These are phyloP conservation scores for Phytophthora palmivora DNA, from an alignment of 352 stramenopile genomes.

Conservation along the genomic window DNA sequence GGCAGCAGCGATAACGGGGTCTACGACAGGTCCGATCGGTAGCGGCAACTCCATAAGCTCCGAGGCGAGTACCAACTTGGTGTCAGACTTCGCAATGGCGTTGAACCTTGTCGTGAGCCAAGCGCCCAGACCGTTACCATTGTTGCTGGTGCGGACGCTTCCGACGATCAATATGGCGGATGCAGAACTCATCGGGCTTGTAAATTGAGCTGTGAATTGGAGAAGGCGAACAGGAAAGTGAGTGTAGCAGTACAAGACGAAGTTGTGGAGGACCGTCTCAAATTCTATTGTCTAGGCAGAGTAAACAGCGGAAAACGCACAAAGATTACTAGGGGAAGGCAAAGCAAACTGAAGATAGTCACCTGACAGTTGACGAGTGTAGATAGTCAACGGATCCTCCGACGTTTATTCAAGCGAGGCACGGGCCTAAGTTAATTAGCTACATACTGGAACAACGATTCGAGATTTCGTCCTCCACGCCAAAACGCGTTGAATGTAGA, in stretches of 20 bases:
- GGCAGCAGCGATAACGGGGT: constrained; percentile 29
- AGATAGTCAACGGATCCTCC: constrained; percentile 6
- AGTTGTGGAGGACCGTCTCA: constrained; percentile 19
- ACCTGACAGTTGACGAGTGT: too few relatives aligned
- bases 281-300: not conserved
- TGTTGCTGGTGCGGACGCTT: constrained; percentile 28
- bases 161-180: constrained; percentile 13
- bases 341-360: constrained; percentile 2
- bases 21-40: constrained; percentile 21
- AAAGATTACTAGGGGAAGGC: constrained; percentile 5
- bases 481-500: not conserved
- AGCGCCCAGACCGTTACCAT: constrained; percentile 23
- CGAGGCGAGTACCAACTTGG: constrained; percentile 21
- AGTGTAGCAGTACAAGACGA: not conserved
- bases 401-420: constrained; percentile 10
- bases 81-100: constrained; percentile 7
- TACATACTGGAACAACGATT: constrained; percentile 5
- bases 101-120: constrained; percentile 26
- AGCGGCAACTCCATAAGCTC: constrained; percentile 25
- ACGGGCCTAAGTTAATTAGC: constrained; percentile 5
- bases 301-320: constrained; percentile 4
- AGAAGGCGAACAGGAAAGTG: constrained; percentile 14
- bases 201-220: not conserved
- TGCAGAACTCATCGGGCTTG: constrained; percentile 3
- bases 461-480: not conserved